Evolutionary conservation across 345 rosid species (phyloP).

Genomic region (Leavenworthia alabamica): DNA sequence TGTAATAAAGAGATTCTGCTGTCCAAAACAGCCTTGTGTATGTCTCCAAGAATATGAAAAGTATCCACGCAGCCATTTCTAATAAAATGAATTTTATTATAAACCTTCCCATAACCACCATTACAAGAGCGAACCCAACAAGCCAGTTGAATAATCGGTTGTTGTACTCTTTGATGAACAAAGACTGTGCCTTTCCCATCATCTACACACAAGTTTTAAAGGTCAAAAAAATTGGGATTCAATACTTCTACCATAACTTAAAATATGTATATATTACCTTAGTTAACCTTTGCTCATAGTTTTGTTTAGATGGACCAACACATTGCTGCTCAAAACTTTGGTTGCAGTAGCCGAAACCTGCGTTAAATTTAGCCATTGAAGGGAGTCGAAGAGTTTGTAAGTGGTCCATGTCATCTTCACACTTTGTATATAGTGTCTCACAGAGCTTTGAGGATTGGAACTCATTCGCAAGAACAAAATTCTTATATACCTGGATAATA

Average conservation of each 20-base stretch:
- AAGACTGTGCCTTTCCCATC: conserved; percentile 71
- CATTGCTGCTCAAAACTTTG: conserved; percentile 76
- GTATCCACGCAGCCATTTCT: conserved; percentile 91
- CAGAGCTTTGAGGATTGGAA: conserved; percentile 85
- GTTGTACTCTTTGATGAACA: conserved; percentile 94
- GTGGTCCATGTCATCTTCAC: conserved; percentile 98
- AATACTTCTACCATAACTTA: not conserved
- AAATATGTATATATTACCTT: conserved; percentile 50
- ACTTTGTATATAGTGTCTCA: conserved; percentile 63
- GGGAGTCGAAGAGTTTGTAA: conserved; percentile 97
- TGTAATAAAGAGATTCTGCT: conserved; percentile 88
- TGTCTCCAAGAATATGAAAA: conserved; percentile 94
- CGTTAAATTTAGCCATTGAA: conserved; percentile 97
- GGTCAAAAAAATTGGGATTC: not conserved
- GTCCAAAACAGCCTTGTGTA: conserved; percentile 98
- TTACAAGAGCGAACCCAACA: conserved; percentile 85
- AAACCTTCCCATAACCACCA: conserved; percentile 93
- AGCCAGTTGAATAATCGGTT: conserved; percentile 96
- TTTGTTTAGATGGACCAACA: conserved; percentile 82
- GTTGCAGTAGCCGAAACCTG: conserved; percentile 88
- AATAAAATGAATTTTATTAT: conserved; percentile 76
- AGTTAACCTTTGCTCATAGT: conserved; percentile 73
- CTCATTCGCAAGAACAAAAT: conserved; percentile 64
- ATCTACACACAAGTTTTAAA: conserved; percentile 46
- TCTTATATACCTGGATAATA: conserved; percentile 56